A percentile compares a stretch with the other conserved stretches of the same genome.
phyloP scores from a whole-genome alignment of 2,329 filamentous ascomycete genomes.

The Leptographium flavum region DNA sequence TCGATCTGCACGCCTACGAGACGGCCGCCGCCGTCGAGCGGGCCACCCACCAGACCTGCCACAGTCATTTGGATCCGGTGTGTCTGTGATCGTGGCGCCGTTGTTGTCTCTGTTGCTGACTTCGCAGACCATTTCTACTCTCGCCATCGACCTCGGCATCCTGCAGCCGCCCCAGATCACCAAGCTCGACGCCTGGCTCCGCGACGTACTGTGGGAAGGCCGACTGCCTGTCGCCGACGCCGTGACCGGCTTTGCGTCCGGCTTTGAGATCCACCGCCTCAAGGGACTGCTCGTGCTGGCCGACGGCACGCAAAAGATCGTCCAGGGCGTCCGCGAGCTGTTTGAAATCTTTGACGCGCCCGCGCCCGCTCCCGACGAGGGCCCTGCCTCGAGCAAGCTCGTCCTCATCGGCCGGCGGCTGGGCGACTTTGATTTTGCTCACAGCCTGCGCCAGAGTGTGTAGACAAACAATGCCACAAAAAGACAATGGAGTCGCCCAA shows the following conservation, averaged over 20 bases:
- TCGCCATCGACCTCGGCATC: slow-evolving; percentile 52
- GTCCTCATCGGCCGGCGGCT: slow-evolving; percentile 49
- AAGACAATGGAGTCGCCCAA: too few relatives aligned
- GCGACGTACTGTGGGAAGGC: slow-evolving; percentile 72
- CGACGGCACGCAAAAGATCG: slow-evolving; percentile 54
- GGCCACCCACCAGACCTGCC: slow-evolving; percentile 47
- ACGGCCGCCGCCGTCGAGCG: slow-evolving; percentile 61
- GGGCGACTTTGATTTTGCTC: slow-evolving; percentile 33
- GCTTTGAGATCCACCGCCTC: slow-evolving; percentile 72
- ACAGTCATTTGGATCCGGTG: slow-evolving; percentile 82
- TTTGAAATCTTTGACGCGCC: slow-evolving; percentile 61
- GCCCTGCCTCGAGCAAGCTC: slow-evolving; percentile 33
- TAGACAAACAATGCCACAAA: too few relatives aligned
- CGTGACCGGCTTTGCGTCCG: slow-evolving; percentile 14
- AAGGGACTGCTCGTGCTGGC: slow-evolving; percentile 64
- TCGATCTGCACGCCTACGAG: slow-evolving; percentile 90
- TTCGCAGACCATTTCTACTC: slow-evolving; percentile 64
- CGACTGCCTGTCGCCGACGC: slow-evolving; percentile 30
- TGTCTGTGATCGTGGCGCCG: neutral
- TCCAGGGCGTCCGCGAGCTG: slow-evolving; percentile 85
- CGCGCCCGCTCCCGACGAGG: slow-evolving; percentile 11
- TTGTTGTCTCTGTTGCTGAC: neutral
- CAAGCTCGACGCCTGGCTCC: slow-evolving; percentile 66
- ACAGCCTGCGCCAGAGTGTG: slow-evolving; percentile 19
- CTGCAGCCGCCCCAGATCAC: slow-evolving; percentile 43